phyloP scores from a whole-genome alignment of 345 rosid species.

The Firmiana major region DNA sequence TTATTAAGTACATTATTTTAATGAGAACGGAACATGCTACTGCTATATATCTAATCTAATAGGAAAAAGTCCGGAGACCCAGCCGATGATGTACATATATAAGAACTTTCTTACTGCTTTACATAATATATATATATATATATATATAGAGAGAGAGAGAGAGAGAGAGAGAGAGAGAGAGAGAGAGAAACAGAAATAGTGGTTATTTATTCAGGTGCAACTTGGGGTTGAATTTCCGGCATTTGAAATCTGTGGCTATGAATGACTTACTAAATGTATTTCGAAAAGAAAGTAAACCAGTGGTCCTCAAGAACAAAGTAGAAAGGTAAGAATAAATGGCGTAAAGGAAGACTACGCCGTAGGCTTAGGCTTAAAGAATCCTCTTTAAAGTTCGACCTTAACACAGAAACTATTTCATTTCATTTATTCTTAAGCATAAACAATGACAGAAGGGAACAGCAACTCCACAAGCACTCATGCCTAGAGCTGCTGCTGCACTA shows the following conservation, averaged over 20 bases:
- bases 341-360: slow-evolving; percentile 30
- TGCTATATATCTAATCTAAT: neutral
- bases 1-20: neutral
- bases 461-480: slow-evolving; percentile 42
- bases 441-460: slow-evolving; percentile 32
- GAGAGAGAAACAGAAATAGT: neutral
- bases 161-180: too few species aligned
- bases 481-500: slow-evolving; percentile 21
- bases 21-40: neutral
- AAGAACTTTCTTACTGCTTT: neutral
- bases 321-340: slow-evolving; percentile 24
- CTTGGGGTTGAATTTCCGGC: slow-evolving; percentile 6
- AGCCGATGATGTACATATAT: neutral
- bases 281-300: slow-evolving; percentile 15
- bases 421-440: slow-evolving; percentile 35
- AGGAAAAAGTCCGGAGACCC: neutral
- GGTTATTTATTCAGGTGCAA: neutral
- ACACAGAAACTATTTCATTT: neutral
- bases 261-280: slow-evolving; percentile 7
- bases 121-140: neutral
- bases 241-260: slow-evolving; percentile 13
- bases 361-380: slow-evolving; percentile 36
- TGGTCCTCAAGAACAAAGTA: slow-evolving; percentile 43
- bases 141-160: too few species aligned
- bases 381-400: slow-evolving; percentile 28